Base-by-base conservation (phyloP, 257 asterid species). In the Nicotiana otophora region DNA sequence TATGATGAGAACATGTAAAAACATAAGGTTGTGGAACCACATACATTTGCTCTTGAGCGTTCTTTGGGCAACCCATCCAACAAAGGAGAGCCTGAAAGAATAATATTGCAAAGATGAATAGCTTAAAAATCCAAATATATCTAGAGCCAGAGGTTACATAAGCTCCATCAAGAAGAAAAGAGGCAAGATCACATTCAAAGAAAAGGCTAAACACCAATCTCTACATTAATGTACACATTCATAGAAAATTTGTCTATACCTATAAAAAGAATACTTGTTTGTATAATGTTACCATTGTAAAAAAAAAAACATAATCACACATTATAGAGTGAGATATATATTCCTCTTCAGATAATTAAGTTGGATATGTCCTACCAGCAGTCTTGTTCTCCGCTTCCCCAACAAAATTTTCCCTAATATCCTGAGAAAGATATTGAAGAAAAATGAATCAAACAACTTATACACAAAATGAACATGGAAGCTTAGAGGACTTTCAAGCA, bases 371-470 rank as follows among this genome's bases (percentile, higher is more conserved):
- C 89, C 78, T 92, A 94, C 98, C 98, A 62, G 53, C 63, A 81
- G 84, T 84, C 79, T 81, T 89, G 87, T 87, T 90, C 83, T 77
- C 85, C 81, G 89, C 84, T 86, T 89, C 88, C 81, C 86, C 78
- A 77, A 72, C 84, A 79, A 88, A 77, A 77, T 57, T 87, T 77
- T 82, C 87, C 66, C 85, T 88, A 60, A 84, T 70, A 82, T 80
- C 96, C 99, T 96, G 95, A 72, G 79, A 89, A 85, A 82, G 82
- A 33, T 62, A 75, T 81, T 42, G 42, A 82, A 64, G 46, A 81
- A 84, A 67, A 70, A 87, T 36, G 86, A 62, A 84, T 76, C 75
- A 74, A 61, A 33, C 77, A 64, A 81, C 79, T 81, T 77, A 77
- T 58, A 85, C 39, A 63, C 23, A 39, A 76, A 72, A 48, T 70